Base-by-base conservation (phyloP, 2,329 filamentous ascomycete species). In the Colletotrichum euphorbiae region DNA sequence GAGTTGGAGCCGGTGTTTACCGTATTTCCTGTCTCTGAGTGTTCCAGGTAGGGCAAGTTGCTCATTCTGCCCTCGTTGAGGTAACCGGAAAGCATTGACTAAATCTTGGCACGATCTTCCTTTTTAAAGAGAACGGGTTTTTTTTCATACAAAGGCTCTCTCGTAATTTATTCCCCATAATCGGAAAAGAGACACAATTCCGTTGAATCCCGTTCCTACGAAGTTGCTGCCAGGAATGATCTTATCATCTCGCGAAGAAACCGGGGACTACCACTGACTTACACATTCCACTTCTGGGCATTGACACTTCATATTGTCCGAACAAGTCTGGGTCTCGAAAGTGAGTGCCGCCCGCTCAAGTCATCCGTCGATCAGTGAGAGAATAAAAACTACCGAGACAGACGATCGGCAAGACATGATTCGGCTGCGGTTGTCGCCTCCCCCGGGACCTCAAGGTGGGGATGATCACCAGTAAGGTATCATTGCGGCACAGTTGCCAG, bases 211-310 rank as follows among this genome's bases (percentile, higher is more conserved):
- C 28, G 28, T 28, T 28, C 28, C 28, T 28, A 28, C 28, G 28
- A 28, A 28, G 28, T 28, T 28, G 28, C 28, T 28, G 28, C 28
- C 6, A 28, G 28, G 28, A 28, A 28, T 6, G 28, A 28, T 8
- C 6, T 28, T 28, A 6, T 28, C 6, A 28, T 28, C 28, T 28
- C 28, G 28, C 28, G 11, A 38, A 38, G 36, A 38, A 38, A 38
- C 36, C 36, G 13, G 13, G 2, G 6, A 51, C 46, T 21, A 50
- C 21, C 45, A 4, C 28, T 21, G 46, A 11, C 38, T 36, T 42
- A 6, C 5, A 33, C 42, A n/a, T 55, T 43, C 51, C 45, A 63
- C 45, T 28, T 63, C 43, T 42, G 63, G 64, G 64, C 51, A 63
- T 15, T 59, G 17, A 15, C 1, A 19, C 19, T 63, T 11, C 12